Percentiles rank a stretch among this genome's conserved stretches.
Evolutionary conservation across 2,329 filamentous ascomycete species (phyloP).

Genomic region (Colletotrichum sojae): DNA sequence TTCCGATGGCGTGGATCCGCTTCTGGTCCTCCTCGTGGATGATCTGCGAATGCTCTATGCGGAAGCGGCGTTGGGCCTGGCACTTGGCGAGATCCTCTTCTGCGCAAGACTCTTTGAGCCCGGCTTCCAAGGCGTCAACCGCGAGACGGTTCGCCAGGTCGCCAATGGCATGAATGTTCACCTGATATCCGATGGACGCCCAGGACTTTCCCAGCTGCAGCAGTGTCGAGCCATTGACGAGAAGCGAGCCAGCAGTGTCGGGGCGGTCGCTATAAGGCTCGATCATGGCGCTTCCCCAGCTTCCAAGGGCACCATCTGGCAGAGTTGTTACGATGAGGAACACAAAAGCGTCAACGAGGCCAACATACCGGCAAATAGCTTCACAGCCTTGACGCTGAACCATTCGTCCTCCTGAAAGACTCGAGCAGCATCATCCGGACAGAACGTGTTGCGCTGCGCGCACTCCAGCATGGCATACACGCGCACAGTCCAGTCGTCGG

Average conservation of each 20-base stretch:
- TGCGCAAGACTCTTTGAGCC: conserved; percentile 68
- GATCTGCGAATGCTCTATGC: conserved; percentile 80
- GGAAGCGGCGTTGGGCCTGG: conserved; percentile 70
- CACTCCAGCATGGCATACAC: conserved; percentile 81
- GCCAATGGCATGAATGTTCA: conserved; percentile 81
- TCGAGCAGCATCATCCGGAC: conserved; percentile 64
- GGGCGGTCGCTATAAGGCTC: conserved; percentile 77
- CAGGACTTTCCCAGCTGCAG: conserved; percentile 68
- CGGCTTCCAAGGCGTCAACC: conserved; percentile 72
- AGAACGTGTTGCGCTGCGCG: conserved; percentile 74
- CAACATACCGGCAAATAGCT: conserved; percentile 74
- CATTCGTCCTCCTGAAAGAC: conserved; percentile 63
- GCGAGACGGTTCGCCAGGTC: conserved; percentile 77
- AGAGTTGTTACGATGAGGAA: conserved; percentile 34
- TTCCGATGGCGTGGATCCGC: conserved; percentile 70
- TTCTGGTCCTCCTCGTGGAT: conserved; percentile 76
- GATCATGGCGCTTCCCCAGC: conserved; percentile 80
- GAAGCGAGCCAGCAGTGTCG: conserved; percentile 73
- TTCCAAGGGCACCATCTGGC: conserved; percentile 77
- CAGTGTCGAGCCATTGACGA: conserved; percentile 75
- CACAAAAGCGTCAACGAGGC: neutral
- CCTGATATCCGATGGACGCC: conserved; percentile 74
- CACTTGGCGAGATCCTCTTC: conserved; percentile 59
- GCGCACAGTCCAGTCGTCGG: conserved; percentile 70
- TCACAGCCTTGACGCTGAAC: conserved; percentile 74